Evolutionary conservation across 106 monocot genomes (phyloP).

Genomic region (Allium sativum): DNA sequence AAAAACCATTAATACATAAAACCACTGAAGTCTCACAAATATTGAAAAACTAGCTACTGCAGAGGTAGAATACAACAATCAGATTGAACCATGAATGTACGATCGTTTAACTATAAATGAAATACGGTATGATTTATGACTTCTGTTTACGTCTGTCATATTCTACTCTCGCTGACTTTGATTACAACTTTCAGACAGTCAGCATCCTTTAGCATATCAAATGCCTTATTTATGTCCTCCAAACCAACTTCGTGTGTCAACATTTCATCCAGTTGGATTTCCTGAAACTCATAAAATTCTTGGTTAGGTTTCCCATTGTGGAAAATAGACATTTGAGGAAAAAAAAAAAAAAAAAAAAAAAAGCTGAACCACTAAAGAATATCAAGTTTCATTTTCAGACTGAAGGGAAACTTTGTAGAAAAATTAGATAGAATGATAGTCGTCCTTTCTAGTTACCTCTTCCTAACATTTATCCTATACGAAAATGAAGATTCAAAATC

Average conservation of each 20-base stretch:
- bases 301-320: no score
- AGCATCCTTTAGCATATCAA: not conserved
- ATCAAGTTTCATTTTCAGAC: not conserved
- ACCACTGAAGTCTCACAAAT: no score
- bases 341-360: no score
- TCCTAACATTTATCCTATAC: not conserved
- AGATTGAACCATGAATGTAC: no score
- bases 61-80: no score
- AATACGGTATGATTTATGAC: no score
- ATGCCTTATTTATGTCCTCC: not conserved
- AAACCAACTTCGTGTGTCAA: not conserved
- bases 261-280: constrained; percentile 1
- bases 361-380: no score
- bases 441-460: not conserved
- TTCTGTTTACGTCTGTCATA: no score
- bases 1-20: no score
- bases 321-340: no score
- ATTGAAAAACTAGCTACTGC: no score
- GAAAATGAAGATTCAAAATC: not conserved
- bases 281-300: not conserved
- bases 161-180: not conserved
- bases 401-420: not conserved
- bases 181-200: not conserved
- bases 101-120: no score
- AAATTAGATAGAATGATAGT: not conserved